Percentiles rank a stretch among this genome's conserved stretches.
Evolutionary conservation across 306 rosid species (phyloP).

Genomic region (Quercus dentata): DNA sequence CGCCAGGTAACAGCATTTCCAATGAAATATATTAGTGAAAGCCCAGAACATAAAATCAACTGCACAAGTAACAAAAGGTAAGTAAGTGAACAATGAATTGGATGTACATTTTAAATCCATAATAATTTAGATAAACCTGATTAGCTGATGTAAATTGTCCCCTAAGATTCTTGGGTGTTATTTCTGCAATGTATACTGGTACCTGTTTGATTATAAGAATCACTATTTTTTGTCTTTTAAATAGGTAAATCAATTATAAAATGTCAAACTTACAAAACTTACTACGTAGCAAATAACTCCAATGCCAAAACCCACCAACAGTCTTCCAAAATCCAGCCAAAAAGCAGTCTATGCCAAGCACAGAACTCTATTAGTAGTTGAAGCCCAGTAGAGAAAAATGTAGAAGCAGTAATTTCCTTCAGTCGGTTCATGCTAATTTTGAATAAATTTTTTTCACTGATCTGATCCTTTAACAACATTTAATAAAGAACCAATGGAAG

Average conservation of each 20-base stretch:
- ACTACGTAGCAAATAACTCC: slow-evolving; percentile 81
- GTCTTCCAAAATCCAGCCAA: slow-evolving; percentile 81
- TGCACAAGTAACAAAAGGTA: slow-evolving; percentile 27
- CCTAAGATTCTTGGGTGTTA: slow-evolving; percentile 66
- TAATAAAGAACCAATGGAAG: no score
- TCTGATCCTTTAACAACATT: no score
- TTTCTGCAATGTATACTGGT: slow-evolving; percentile 76
- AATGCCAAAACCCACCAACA: slow-evolving; percentile 72
- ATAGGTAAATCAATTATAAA: neutral
- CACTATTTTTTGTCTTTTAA: neutral
- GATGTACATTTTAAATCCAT: neutral
- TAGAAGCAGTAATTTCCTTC: no score
- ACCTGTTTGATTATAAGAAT: slow-evolving; percentile 38
- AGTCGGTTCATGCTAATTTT: neutral
- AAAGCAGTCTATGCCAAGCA: slow-evolving; percentile 53
- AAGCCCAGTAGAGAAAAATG: no score
- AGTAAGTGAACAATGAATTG: neutral
- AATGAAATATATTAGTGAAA: slow-evolving; percentile 57
- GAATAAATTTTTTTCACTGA: no score
- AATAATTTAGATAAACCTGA: slow-evolving; percentile 44
- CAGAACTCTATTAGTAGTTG: neutral
- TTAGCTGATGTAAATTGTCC: slow-evolving; percentile 62
- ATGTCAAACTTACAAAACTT: slow-evolving; percentile 18
- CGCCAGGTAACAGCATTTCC: slow-evolving; percentile 61
- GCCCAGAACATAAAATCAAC: slow-evolving; percentile 63